Conservation (phyloP, 1,139 yeast species). For the Geotrichum histeridarum region DNA sequence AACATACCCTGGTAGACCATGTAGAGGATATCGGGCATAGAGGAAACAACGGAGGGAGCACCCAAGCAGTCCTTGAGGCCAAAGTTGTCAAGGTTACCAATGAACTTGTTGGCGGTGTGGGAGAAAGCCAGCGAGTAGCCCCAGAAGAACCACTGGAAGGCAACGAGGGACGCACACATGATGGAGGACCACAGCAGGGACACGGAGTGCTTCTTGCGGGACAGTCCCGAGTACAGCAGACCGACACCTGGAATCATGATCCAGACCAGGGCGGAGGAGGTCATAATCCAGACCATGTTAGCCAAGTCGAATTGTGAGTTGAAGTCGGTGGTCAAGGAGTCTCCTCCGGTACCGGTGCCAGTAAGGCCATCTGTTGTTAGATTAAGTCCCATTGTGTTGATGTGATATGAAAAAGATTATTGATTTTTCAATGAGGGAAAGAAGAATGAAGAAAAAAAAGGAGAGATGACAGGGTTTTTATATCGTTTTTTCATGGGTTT, state of each 20-base stretch:
- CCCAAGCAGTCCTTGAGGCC: conserved; percentile 76
- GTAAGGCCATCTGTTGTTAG: conserved; percentile 21
- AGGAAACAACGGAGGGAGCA: conserved; percentile 61
- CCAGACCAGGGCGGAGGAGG: conserved; percentile 75
- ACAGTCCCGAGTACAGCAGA: conserved; percentile 78
- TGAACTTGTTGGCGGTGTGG: conserved; percentile 60
- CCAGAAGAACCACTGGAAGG: conserved; percentile 97
- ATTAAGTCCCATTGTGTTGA: neutral
- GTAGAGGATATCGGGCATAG: conserved; percentile 81
- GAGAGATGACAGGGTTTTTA: neutral
- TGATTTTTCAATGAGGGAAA: neutral
- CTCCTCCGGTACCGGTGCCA: conserved; percentile 52
- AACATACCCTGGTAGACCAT: conserved; percentile 95
- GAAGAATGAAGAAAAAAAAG: neutral
- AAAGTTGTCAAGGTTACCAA: conserved; percentile 77
- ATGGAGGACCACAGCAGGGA: conserved; percentile 90
- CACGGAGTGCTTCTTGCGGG: conserved; percentile 88
- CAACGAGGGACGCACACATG: conserved; percentile 74
- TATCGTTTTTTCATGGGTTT: neutral
- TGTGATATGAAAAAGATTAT: neutral
- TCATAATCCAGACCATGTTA: conserved; percentile 86
- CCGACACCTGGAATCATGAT: conserved; percentile 96
- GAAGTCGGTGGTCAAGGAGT: conserved; percentile 65
- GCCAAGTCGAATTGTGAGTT: conserved; percentile 62
- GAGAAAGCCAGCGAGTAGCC: conserved; percentile 87